Base-by-base conservation (phyloP, 208 protist genomes). In the Leishmania major region DNA sequence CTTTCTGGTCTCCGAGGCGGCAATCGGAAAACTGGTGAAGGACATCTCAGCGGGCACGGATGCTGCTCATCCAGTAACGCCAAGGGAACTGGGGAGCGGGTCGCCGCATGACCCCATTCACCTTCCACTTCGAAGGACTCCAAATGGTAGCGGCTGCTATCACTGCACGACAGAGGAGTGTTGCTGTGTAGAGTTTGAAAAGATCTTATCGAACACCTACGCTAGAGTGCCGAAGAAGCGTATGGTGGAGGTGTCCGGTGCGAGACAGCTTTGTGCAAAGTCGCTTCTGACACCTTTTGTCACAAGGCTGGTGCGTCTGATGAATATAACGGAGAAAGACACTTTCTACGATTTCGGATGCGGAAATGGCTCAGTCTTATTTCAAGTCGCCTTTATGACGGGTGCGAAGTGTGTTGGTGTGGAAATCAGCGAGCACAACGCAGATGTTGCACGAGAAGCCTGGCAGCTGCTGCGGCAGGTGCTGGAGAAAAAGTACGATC, bases 281-380 rank as follows among this genome's bases (percentile, higher is more conserved):
- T 98, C 95, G 1, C 87, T 98, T 47, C 66, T 98, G 28, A 90
- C 95, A 62, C 85, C 84, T 1, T 98, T 98, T 83, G 92, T 98
- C n/a, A 72, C 92, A 5, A 80, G 95, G 13, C 73, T 97, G 2
- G 80, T 93, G 35, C 84, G 87, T 0, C 49, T 94, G 2, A 80
- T 91, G 31, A 88, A 89, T 2, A 88, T 95, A 3, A 71, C 86
- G 40, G 62, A 83, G 40, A 43, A 77, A 4, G 91, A 95, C 43
- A 88, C 86, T 1, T 96, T 98, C 77, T 96, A 93, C 73, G 93
- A 98, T 78, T 88, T 96, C 59, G 93, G 93, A 2, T 96, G 95
- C 60, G 95, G 93, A 0, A 96, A 96, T 79, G 94, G 94, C 47
- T 95, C 91, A 57, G 89, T 97, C 31, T 73, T 97, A 15, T 96